Evolutionary conservation across 2,329 filamentous ascomycete species (phyloP).

Genomic region (Cadophora malorum): DNA sequence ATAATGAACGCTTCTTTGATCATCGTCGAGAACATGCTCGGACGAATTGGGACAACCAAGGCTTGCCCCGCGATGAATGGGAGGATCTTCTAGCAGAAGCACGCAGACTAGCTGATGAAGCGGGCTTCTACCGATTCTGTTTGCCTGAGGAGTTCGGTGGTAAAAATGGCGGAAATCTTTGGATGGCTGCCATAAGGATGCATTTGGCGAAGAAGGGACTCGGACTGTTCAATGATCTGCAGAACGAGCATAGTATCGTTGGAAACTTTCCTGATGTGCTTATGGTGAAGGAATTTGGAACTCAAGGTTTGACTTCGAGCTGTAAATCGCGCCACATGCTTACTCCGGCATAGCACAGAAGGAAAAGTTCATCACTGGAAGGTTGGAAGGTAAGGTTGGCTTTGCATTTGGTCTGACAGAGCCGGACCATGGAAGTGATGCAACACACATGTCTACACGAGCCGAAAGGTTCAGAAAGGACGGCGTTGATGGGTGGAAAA

Average conservation of each 20-base stretch:
- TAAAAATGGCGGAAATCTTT: constrained; percentile 58
- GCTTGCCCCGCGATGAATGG: constrained; percentile 64
- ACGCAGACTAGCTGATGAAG: constrained; percentile 59
- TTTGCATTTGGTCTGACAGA: constrained; percentile 69
- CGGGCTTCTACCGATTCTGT: constrained; percentile 65
- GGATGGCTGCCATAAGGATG: constrained; percentile 67
- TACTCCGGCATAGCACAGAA: constrained; percentile 53
- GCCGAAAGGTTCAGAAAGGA: constrained; percentile 53
- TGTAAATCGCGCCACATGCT: background rate
- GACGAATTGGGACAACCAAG: constrained; percentile 59
- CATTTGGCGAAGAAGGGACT: constrained; percentile 65
- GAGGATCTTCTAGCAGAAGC: constrained; percentile 59
- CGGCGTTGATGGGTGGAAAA: constrained; percentile 45
- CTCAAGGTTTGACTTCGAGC: constrained; percentile 24
- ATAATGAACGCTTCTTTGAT: constrained; percentile 71
- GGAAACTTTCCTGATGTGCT: constrained; percentile 68
- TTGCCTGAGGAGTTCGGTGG: constrained; percentile 63
- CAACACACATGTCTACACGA: constrained; percentile 65
- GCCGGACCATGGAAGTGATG: constrained; percentile 66
- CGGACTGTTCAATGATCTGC: constrained; percentile 67
- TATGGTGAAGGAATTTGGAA: constrained; percentile 68
- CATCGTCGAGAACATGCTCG: constrained; percentile 66
- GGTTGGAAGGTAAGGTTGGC: constrained; percentile 59
- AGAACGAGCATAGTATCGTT: constrained; percentile 67
- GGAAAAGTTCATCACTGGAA: constrained; percentile 57